These are phyloP conservation scores for Euphrasia arctica DNA, from an alignment of 305 asterid species.

Conservation along the genomic window DNA sequence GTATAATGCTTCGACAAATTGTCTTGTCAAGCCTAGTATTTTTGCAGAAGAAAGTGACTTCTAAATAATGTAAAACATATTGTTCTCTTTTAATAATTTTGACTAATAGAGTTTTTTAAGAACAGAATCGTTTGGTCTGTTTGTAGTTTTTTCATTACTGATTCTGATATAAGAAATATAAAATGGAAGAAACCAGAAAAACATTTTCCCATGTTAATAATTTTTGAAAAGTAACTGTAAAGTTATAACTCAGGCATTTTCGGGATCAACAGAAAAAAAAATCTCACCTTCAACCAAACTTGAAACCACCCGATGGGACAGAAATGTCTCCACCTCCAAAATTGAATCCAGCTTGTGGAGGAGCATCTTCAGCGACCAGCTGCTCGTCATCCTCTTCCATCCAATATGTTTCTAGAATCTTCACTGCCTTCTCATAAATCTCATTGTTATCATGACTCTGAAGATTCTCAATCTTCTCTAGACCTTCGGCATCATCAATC, in stretches of 20 bases:
- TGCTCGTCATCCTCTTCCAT: slow-evolving; percentile 51
- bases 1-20: too few relatives aligned
- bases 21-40: too few relatives aligned
- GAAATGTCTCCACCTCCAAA: slow-evolving; percentile 44
- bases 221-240: not conserved
- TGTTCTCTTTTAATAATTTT: too few relatives aligned
- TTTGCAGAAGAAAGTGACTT: too few relatives aligned
- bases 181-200: too few relatives aligned
- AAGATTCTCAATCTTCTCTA: slow-evolving; percentile 53
- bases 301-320: slow-evolving; percentile 53
- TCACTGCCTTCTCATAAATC: slow-evolving; percentile 48
- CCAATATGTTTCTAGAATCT: slow-evolving; percentile 58
- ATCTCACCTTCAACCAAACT: slow-evolving; percentile 42
- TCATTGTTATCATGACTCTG: slow-evolving; percentile 56
- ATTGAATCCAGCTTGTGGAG: slow-evolving; percentile 38
- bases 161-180: too few relatives aligned
- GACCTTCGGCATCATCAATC: slow-evolving; percentile 52
- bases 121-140: too few relatives aligned
- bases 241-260: not conserved
- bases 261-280: not conserved
- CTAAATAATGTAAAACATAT: too few relatives aligned
- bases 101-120: too few relatives aligned
- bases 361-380: slow-evolving; percentile 37
- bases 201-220: not conserved
- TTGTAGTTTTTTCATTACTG: too few relatives aligned